Conservation (phyloP, 192 early-diverging fungal species). For the Obelidium mucronatum region DNA sequence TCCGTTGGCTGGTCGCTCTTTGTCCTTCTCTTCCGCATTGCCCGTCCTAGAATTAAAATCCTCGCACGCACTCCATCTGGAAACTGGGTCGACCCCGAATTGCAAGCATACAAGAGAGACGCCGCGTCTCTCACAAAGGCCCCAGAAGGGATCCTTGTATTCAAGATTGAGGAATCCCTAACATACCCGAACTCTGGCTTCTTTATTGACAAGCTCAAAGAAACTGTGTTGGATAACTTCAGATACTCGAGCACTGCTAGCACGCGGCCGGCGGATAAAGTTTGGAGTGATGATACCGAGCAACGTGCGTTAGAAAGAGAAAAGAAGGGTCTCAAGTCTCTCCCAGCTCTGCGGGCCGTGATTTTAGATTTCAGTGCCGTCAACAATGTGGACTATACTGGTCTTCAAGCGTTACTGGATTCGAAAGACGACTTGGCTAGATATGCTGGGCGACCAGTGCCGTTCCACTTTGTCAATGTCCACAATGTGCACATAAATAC, state of each 20-base stretch:
- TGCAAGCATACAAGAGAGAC: background rate
- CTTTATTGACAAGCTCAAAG: slow-evolving; percentile 45
- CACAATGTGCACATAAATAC: slow-evolving; percentile 26
- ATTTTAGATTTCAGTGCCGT: slow-evolving; percentile 86
- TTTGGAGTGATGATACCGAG: slow-evolving; percentile 50
- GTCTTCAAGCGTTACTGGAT: slow-evolving; percentile 79
- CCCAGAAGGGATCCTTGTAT: slow-evolving; percentile 74
- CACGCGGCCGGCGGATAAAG: slow-evolving; percentile 5
- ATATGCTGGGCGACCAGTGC: slow-evolving; percentile 54
- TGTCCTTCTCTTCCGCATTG: slow-evolving; percentile 79
- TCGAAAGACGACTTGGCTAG: slow-evolving; percentile 62
- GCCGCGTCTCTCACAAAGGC: background rate
- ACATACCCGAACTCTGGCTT: slow-evolving; percentile 75
- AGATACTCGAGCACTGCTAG: slow-evolving; percentile 34
- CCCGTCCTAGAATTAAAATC: slow-evolving; percentile 66
- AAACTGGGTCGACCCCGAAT: slow-evolving; percentile 38
- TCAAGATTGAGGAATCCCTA: slow-evolving; percentile 69
- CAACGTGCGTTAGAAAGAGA: slow-evolving; percentile 13
- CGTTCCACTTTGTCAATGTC: slow-evolving; percentile 65
- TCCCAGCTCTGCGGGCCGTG: slow-evolving; percentile 66
- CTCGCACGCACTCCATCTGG: slow-evolving; percentile 45
- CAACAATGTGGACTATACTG: slow-evolving; percentile 82
- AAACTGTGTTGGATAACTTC: slow-evolving; percentile 30
- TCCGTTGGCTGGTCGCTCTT: slow-evolving; percentile 75
- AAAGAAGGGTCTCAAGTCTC: background rate